Evolutionary conservation across 1,139 yeast species (phyloP).

Genomic region (Spathaspora sp.): DNA sequence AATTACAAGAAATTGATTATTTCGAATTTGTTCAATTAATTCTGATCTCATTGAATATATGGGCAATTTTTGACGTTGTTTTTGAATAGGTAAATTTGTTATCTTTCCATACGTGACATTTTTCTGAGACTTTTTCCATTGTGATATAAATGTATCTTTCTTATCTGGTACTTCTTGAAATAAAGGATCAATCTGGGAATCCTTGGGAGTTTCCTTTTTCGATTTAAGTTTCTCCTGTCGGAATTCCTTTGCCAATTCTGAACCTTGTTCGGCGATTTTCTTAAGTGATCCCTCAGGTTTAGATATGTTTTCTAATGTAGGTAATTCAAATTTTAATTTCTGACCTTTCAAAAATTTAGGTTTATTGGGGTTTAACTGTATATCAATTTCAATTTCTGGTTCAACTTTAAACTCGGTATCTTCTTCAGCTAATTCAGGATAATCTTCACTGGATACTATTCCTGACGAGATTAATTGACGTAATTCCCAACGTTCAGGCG

Average conservation of each 20-base stretch:
- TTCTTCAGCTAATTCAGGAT: constrained; percentile 54
- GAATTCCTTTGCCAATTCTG: constrained; percentile 63
- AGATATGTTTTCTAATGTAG: constrained; percentile 15
- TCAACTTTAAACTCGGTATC: constrained; percentile 37
- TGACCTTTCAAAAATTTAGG: constrained; percentile 74
- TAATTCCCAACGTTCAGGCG: constrained; percentile 91
- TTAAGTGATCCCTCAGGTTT: constrained; percentile 76
- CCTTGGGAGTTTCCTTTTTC: constrained; percentile 49
- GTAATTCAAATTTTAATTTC: constrained; percentile 5
- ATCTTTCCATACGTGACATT: constrained; percentile 53
- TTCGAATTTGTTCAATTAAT: constrained; percentile 54
- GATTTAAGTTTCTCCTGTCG: constrained; percentile 53
- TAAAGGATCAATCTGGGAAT: constrained; percentile 43
- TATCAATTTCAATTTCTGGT: constrained; percentile 61
- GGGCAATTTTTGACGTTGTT: constrained; percentile 72
- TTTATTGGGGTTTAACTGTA: constrained; percentile 67
- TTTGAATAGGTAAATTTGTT: constrained; percentile 52
- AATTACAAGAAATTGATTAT: constrained; percentile 44
- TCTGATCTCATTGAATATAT: constrained; percentile 63
- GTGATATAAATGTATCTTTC: constrained; percentile 27
- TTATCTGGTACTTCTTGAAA: constrained; percentile 10
- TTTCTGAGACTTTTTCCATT: constrained; percentile 52
- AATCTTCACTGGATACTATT: constrained; percentile 64
- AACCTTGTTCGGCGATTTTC: constrained; percentile 77
- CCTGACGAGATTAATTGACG: constrained; percentile 82